Conservation (phyloP, 192 early-diverging fungal genomes). For the Entrophospora sp. region DNA sequence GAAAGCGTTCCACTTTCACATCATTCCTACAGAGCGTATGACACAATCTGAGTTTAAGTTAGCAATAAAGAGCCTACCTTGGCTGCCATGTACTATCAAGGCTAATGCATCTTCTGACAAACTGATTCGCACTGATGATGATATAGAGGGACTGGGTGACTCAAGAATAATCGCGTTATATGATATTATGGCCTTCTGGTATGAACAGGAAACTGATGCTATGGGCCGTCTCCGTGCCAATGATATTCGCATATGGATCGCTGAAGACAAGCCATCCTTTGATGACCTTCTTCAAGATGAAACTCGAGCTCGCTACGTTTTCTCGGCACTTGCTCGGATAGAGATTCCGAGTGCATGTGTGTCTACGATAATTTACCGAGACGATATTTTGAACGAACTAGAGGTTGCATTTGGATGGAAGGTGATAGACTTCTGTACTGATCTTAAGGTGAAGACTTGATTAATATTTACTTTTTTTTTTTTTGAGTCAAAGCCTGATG, state of each 20-base stretch:
- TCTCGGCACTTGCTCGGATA: neutral
- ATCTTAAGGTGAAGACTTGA: too few relatives aligned
- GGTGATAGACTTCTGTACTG: too few relatives aligned
- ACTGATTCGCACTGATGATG: neutral
- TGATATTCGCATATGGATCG: constrained; percentile 1
- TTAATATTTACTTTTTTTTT: too few relatives aligned
- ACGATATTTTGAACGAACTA: neutral
- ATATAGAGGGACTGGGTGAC: neutral
- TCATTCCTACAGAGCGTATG: neutral
- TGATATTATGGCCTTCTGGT: neutral
- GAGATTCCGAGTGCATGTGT: neutral
- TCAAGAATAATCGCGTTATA: neutral
- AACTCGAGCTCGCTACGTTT: neutral
- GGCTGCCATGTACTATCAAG: neutral
- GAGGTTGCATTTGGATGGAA: neutral
- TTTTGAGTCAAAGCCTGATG: too few relatives aligned
- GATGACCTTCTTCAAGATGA: neutral
- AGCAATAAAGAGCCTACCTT: neutral
- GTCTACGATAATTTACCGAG: neutral
- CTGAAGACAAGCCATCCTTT: neutral
- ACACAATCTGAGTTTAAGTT: neutral
- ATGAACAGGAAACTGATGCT: neutral
- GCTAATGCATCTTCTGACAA: neutral
- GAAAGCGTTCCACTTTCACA: neutral
- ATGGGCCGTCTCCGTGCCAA: neutral